Base-by-base conservation (phyloP, 208 protist species). In the Trypanosoma scelopori region DNA sequence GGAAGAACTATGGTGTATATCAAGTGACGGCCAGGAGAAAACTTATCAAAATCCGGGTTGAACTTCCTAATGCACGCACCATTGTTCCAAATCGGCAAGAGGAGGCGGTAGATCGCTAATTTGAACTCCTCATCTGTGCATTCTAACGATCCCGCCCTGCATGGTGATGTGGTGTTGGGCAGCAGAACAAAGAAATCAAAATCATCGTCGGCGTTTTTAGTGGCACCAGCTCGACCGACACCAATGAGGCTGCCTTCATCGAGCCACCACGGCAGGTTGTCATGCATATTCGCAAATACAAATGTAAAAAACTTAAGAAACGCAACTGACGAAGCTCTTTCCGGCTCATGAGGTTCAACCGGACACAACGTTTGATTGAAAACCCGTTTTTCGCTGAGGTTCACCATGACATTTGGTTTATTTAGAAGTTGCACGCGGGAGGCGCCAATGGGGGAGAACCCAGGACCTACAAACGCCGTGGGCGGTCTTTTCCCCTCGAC, bases 151-250 rank as follows among this genome's bases (percentile, higher is more conserved):
- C 35, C 20, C 18, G 37, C 16, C 6, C 49, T 53, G 51, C 70
- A 76, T 18, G 70, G 70, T 0, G 46, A 27, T 42, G 50, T 56
- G 22, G 37, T 11, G 35, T 58, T 61, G 41, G 70, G 70, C 22
- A 76, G 27, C 23, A 76, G n/a, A 48, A 63, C 66, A 48, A 78
- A 78, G 57, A 78, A 74, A 48, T 78, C 71, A 57, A 74, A 78
- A 37, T 78, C 71, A 53, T 78, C 71, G 48, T 78, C 71, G 5
- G 71, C 71, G 48, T 73, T 52, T 16, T n/a, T 12, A 51, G 68
- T 73, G 28, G 63, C 18, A 1, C 71, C 71, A 12, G 65, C 71
- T 27, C 71, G 51, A 12, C 50, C 42, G 2, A 69, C 25, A 16
- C 71, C 71, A 53, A 78, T 74, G 27, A 78, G 49, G 48, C 71